A percentile compares a stretch with the other conserved stretches of the same genome.
Conservation (phyloP, 257 asterid species). For the Galeopsis tetrahit region DNA sequence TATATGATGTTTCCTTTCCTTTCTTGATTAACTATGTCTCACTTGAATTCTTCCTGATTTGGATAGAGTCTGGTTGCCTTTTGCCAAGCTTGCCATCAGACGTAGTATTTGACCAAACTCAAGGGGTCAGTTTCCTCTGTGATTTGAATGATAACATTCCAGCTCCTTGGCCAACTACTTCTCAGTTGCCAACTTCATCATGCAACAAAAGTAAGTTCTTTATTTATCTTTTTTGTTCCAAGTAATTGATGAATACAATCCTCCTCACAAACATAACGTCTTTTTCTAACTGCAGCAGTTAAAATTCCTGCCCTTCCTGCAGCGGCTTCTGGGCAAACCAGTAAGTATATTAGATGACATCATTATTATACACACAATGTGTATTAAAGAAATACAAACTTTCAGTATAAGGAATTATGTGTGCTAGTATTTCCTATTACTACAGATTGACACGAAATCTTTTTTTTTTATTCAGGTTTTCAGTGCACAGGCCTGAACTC, state of each 20-base stretch:
- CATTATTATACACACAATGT: background rate
- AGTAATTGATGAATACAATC: background rate
- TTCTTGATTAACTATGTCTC: constrained; percentile 2
- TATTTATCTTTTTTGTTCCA: background rate
- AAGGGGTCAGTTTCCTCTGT: constrained; percentile 87
- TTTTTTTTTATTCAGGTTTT: constrained; percentile 44
- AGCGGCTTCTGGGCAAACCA: constrained; percentile 83
- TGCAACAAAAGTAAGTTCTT: constrained; percentile 80
- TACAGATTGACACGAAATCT: constrained; percentile 20
- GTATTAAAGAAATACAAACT: background rate
- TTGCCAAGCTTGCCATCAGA: constrained; percentile 96
- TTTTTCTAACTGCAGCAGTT: constrained; percentile 60
- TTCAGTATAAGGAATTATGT: background rate
- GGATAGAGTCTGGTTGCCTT: constrained; percentile 87
- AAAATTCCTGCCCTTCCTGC: constrained; percentile 98
- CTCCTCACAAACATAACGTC: constrained; percentile 15
- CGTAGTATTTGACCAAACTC: constrained; percentile 64
- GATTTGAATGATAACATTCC: constrained; percentile 97
- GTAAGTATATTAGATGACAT: constrained; percentile 50
- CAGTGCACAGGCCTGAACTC: constrained; percentile 22
- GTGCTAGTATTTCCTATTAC: background rate
- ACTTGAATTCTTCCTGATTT: constrained; percentile 30
- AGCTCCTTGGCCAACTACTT: constrained; percentile 92
- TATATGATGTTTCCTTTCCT: background rate
- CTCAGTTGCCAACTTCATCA: constrained; percentile 69